A percentile compares a stretch with the other conserved stretches of the same genome.
These are phyloP conservation scores for Phytophthora rubi DNA, from an alignment of 352 stramenopile species.

Conservation along the genomic window DNA sequence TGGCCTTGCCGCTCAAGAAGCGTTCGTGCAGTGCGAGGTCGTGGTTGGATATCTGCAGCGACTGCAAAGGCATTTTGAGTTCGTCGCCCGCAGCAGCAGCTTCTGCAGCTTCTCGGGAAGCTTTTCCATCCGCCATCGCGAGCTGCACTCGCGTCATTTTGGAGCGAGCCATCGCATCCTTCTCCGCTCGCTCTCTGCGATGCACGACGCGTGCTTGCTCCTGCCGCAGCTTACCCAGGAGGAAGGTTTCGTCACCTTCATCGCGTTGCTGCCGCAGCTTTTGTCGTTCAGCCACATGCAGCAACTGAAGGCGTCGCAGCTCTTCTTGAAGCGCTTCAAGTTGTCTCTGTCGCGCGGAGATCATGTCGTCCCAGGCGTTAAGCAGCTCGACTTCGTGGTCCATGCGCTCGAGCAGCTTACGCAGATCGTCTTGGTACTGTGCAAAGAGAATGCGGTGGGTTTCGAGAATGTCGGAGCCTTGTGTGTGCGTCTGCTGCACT, in stretches of 20 bases:
- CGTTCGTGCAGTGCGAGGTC: conserved; percentile 71
- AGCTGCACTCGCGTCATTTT: conserved; percentile 47
- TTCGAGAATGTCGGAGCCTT: conserved; percentile 48
- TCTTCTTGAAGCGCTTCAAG: conserved; percentile 66
- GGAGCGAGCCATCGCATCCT: conserved; percentile 43
- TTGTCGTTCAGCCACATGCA: conserved; percentile 70
- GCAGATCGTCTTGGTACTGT: conserved; percentile 67
- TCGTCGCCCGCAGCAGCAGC: conserved; percentile 34
- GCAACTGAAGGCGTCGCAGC: conserved; percentile 55
- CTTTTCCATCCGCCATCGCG: conserved; percentile 26
- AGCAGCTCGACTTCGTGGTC: conserved; percentile 58
- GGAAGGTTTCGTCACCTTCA: conserved; percentile 65
- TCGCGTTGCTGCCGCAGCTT: conserved; percentile 67
- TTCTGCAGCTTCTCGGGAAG: conserved; percentile 20
- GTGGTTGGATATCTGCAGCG: conserved; percentile 79
- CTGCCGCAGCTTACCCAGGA: conserved; percentile 63
- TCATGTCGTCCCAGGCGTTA: conserved; percentile 77
- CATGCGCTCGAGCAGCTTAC: conserved; percentile 55
- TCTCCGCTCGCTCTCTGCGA: conserved; percentile 48
- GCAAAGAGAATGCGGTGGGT: conserved; percentile 53
- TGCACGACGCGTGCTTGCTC: conserved; percentile 59
- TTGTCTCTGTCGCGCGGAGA: conserved; percentile 62
- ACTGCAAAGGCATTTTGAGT: conserved; percentile 49
- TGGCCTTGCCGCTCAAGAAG: conserved; percentile 70
- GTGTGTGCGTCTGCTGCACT: conserved; percentile 47